Percentiles rank a stretch among this genome's conserved stretches.
Conservation (phyloP, 352 stramenopile genomes). For the Pythium utonaiense region DNA sequence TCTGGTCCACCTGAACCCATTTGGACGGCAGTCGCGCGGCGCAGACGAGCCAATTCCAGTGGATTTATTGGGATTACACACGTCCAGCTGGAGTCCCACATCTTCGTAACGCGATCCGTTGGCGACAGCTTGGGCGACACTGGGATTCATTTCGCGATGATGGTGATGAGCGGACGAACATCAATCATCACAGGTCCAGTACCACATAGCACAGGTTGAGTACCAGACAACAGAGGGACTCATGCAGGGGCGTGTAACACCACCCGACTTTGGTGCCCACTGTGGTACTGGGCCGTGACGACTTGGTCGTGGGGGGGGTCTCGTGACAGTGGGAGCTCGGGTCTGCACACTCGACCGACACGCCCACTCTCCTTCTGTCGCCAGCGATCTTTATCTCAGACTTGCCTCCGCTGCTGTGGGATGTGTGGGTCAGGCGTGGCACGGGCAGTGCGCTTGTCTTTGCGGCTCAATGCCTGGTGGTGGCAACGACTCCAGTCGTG, state of each 20-base stretch:
- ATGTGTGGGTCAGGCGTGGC: neutral
- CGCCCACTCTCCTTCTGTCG: neutral
- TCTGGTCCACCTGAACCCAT: conserved; percentile 6
- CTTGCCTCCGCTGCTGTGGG: neutral
- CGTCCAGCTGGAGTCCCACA: neutral
- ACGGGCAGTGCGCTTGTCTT: no score
- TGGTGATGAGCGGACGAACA: neutral
- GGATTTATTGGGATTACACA: conserved; percentile 9
- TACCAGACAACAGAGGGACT: neutral
- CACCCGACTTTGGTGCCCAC: neutral
- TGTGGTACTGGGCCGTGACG: neutral
- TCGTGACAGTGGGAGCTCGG: neutral
- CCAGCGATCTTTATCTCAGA: neutral
- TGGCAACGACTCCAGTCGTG: no score
- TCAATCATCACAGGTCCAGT: neutral
- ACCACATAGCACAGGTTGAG: neutral
- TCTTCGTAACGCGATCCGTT: conserved; percentile 6
- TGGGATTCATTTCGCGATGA: neutral
- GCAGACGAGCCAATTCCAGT: neutral
- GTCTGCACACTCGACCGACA: neutral
- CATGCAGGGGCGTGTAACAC: no score
- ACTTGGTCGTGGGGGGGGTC: neutral
- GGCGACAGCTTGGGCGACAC: neutral
- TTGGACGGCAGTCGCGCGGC: neutral
- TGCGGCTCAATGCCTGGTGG: no score